Conservation (phyloP, 2,329 filamentous ascomycete species). For the Akanthomyces dipterigenus region DNA sequence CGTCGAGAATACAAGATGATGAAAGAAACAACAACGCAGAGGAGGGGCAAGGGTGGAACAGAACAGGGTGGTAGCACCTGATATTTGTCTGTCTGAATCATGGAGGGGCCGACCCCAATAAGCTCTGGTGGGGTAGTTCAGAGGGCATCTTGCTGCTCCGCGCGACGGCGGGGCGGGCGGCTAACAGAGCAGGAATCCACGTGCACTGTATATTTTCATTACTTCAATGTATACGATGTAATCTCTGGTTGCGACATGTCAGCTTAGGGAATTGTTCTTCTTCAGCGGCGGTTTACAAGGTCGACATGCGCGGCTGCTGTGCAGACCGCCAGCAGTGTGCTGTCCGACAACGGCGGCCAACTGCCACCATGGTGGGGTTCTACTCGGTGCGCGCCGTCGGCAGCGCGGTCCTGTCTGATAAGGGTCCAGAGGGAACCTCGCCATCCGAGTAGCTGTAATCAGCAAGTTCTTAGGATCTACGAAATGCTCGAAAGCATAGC, state of each 20-base stretch:
- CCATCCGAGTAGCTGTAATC: too few species aligned
- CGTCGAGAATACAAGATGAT: not conserved
- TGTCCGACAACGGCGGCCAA: slow-evolving; percentile 4
- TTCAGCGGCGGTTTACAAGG: not conserved
- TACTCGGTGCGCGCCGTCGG: slow-evolving; percentile 8
- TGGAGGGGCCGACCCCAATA: slow-evolving; percentile 8
- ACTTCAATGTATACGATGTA: not conserved
- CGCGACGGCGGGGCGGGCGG: not conserved
- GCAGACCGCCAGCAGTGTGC: not conserved
- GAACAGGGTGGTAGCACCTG: not conserved
- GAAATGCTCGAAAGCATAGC: not conserved
- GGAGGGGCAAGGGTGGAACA: not conserved
- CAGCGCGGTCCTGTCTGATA: slow-evolving; percentile 2
- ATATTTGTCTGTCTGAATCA: slow-evolving; percentile 2
- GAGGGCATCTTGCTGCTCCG: not conserved
- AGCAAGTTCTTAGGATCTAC: too few species aligned
- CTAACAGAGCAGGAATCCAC: not conserved
- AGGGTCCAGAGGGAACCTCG: not conserved
- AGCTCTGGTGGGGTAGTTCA: slow-evolving; percentile 5
- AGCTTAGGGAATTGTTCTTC: not conserved
- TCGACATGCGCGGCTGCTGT: not conserved
- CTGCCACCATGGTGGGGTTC: not conserved
- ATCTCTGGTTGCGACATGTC: not conserved
- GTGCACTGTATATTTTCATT: not conserved
- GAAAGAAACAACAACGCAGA: not conserved